Percentiles rank a stretch among this genome's conserved stretches.
These are phyloP conservation scores for Ceratocystis harringtonii DNA, from an alignment of 2,329 filamentous ascomycete species.

Conservation along the genomic window DNA sequence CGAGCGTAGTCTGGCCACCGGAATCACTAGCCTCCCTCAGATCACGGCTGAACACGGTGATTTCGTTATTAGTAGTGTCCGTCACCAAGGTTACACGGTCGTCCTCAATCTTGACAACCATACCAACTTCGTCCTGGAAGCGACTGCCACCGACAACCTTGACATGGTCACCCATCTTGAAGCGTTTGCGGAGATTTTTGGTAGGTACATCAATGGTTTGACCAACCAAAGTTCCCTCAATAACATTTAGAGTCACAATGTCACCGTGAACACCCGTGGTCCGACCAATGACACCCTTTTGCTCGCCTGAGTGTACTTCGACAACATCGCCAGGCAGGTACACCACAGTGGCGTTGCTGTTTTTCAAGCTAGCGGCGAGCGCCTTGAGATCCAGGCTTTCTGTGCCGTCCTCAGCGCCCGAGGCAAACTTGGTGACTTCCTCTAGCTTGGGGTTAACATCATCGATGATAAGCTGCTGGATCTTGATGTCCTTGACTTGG, in stretches of 20 bases:
- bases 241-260: slow-evolving; percentile 78
- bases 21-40: slow-evolving; percentile 84
- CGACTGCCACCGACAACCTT: slow-evolving; percentile 95
- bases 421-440: slow-evolving; percentile 88
- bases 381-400: slow-evolving; percentile 88
- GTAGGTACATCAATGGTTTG: slow-evolving; percentile 85
- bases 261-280: slow-evolving; percentile 77
- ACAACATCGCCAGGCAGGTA: slow-evolving; percentile 93
- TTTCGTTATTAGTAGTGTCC: slow-evolving; percentile 82
- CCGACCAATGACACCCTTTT: slow-evolving; percentile 76
- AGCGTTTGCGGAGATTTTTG: slow-evolving; percentile 82
- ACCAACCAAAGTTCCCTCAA: slow-evolving; percentile 65
- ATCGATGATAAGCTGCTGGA: slow-evolving; percentile 69
- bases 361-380: slow-evolving; percentile 77
- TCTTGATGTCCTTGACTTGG: slow-evolving; percentile 82
- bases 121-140: slow-evolving; percentile 88
- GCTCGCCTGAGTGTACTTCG: slow-evolving; percentile 89
- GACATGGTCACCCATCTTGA: slow-evolving; percentile 88
- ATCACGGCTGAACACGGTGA: slow-evolving; percentile 97
- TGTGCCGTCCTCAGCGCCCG: slow-evolving; percentile 76
- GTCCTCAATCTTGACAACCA: slow-evolving; percentile 86
- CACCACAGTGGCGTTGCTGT: slow-evolving; percentile 61
- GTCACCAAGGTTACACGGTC: slow-evolving; percentile 87
- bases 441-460: slow-evolving; percentile 88
- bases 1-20: slow-evolving; percentile 68